Base-by-base conservation (phyloP, 306 rosid species). In the Adenanthera pavonina region DNA sequence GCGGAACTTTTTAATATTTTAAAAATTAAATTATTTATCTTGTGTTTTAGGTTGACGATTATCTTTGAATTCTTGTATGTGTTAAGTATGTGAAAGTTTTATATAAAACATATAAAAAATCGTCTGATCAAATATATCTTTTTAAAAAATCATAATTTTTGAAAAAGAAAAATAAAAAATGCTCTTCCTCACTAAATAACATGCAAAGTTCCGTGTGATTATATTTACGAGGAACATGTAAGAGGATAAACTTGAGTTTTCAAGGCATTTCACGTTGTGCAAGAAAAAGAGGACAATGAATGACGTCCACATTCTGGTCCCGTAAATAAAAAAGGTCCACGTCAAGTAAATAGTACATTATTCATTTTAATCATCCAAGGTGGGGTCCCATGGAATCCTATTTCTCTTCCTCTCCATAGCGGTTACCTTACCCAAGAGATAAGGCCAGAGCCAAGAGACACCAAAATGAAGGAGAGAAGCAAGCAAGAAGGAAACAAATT, bases 381-480 rank as follows among this genome's bases (percentile, higher is more conserved):
- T 75, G 56, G 69, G 69, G 17, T 75, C 56, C 72, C 33, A 44
- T 77, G 33, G 35, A 64, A 48, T 78, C 81, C 51, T 3, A 38
- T 78, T 67, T 66, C 38, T 40, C 81, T 70, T 77, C 81, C 46
- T 36, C 56, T n/a, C 16, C 36, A 61, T 34, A 33, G 49, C n/a
- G 53, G 54, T 5, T n/a, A 35, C 64, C 65, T 5, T n/a, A 53
- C 38, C 38, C 30, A 57, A 17, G 38, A 35, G 72, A 66, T 74
- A 48, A 74, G 59, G 66, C 65, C 30, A 25, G 30, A 25, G 30
- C 30, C 30, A 25, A 69, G 47, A 59, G 41, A 11, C 56, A 40
- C n/a, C 66, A 53, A 20, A 44, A 36, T 10, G 73, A 12, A 30
- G n/a, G 38, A 19, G 33, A 56, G 62, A 56, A 20, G 13, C 33